Conservation (phyloP, 148 eudicot genomes). For the Rhododendron mucronatum region DNA sequence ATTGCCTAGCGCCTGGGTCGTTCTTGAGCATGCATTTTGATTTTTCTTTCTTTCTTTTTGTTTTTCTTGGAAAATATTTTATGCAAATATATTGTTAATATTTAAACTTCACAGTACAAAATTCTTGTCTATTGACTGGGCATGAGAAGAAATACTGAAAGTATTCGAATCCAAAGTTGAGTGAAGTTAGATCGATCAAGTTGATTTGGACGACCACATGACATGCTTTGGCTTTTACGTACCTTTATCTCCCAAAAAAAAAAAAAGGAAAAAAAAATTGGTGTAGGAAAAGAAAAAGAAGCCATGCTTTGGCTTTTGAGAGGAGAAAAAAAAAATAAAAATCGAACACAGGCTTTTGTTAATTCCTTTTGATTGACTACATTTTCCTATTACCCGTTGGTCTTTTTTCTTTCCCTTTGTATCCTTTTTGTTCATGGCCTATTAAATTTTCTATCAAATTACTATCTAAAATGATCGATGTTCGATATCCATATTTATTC, state of each 20-base stretch:
- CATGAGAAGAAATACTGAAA: too few species aligned
- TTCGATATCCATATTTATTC: not conserved
- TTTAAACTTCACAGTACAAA: not conserved
- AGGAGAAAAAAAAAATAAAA: not conserved
- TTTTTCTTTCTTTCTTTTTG: too few species aligned
- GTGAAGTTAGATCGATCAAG: not conserved
- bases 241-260: not conserved
- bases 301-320: conserved; percentile 2
- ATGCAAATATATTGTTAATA: not conserved
- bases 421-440: not conserved
- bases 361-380: not conserved
- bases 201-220: not conserved
- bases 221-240: not conserved
- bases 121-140: not conserved
- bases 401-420: not conserved
- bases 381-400: not conserved
- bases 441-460: not conserved
- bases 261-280: not conserved
- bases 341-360: not conserved
- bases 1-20: too few species aligned
- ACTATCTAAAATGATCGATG: not conserved
- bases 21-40: too few species aligned
- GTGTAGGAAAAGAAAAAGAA: not conserved
- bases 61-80: not conserved
- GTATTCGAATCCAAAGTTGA: not conserved